phyloP scores from a whole-genome alignment of 1,139 yeast genomes.

The Keqinozyma sinolaborantium region DNA sequence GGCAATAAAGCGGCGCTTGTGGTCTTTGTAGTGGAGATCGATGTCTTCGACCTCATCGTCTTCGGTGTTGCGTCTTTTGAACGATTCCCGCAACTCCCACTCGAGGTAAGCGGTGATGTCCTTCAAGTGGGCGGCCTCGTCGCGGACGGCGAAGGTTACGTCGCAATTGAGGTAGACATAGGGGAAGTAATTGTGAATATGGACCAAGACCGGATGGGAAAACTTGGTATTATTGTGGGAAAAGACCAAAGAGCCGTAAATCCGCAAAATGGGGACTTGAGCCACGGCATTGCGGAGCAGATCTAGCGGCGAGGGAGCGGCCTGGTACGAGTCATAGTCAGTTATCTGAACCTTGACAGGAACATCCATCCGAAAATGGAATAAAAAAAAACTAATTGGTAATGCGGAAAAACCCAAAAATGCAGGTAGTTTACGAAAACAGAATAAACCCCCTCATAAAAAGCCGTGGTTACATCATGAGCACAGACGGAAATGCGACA shows the following conservation, averaged over 20 bases:
- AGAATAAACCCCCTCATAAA: too few species aligned
- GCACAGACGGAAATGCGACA: too few species aligned
- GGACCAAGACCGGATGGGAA: conserved; percentile 39
- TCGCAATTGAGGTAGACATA: conserved; percentile 64
- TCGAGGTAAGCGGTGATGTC: conserved; percentile 17
- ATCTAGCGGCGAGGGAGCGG: conserved; percentile 31
- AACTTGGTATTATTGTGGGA: conserved; percentile 24
- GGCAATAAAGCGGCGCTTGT: conserved; percentile 39
- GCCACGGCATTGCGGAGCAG: conserved; percentile 25
- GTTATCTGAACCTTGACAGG: conserved; percentile 41
- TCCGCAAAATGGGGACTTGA: conserved; percentile 70
- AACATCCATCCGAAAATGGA: too few species aligned
- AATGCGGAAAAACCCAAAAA: too few species aligned
- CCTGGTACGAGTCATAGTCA: conserved; percentile 64
- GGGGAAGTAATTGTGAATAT: conserved; percentile 83
- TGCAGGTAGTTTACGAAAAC: too few species aligned
- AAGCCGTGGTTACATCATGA: too few species aligned
- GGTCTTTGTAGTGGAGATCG: conserved; percentile 7
- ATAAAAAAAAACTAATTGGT: too few species aligned
- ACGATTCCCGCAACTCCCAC: conserved; percentile 13
- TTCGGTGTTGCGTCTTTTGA: conserved; percentile 8
- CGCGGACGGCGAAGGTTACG: conserved; percentile 10
- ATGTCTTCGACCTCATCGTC: conserved; percentile 9
- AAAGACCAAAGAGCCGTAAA: conserved; percentile 56
- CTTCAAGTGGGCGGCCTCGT: conserved; percentile 8